phyloP scores from a whole-genome alignment of 345 rosid genomes.

The Eucalyptus polyanthemos region DNA sequence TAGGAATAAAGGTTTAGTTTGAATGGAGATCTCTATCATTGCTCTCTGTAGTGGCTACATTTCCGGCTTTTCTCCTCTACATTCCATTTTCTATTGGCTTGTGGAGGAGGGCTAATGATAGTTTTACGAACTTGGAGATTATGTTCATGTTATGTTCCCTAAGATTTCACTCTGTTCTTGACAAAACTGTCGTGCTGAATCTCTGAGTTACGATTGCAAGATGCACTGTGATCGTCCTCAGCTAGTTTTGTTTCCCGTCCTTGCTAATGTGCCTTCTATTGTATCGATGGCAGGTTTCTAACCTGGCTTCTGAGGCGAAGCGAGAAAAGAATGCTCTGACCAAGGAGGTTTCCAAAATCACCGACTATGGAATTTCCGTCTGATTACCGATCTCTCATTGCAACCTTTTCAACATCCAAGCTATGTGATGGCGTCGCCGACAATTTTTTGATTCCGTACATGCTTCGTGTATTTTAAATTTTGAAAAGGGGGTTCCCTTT shows the following conservation, averaged over 20 bases:
- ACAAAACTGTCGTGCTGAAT: background rate
- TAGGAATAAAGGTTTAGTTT: background rate
- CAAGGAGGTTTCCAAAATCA: constrained; percentile 81
- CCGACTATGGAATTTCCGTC: constrained; percentile 79
- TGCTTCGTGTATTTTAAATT: background rate
- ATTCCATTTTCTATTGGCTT: background rate
- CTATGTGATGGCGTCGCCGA: background rate
- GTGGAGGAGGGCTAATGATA: background rate
- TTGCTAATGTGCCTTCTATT: background rate
- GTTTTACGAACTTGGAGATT: background rate
- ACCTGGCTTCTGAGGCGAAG: constrained; percentile 57
- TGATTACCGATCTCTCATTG: constrained; percentile 6
- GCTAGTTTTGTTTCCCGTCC: background rate
- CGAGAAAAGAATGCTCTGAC: constrained; percentile 53
- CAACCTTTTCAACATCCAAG: background rate
- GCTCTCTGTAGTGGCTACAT: background rate
- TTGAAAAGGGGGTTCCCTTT: background rate
- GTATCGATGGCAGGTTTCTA: constrained; percentile 44
- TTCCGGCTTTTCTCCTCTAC: background rate
- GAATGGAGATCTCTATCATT: background rate
- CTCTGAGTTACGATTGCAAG: background rate
- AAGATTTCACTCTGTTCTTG: background rate
- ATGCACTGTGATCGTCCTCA: background rate
- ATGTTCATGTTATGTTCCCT: background rate
- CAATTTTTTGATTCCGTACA: background rate